Evolutionary conservation across 768 basidiomycete genomes (phyloP).

Genomic region (Agaricus subrufescens): DNA sequence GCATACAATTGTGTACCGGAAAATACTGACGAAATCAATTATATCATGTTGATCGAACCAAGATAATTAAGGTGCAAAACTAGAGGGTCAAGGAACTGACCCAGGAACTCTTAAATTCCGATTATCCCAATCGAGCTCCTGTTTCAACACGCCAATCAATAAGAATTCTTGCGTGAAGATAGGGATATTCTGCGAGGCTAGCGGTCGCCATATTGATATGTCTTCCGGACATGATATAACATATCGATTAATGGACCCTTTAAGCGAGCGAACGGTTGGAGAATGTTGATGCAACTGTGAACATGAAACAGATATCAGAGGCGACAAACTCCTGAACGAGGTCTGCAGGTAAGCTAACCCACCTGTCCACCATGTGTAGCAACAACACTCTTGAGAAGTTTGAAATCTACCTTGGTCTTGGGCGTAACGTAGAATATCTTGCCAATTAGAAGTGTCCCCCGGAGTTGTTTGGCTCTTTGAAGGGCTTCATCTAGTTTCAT

Average conservation of each 20-base stretch:
- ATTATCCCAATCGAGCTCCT: conserved; percentile 63
- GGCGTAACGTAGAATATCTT: conserved; percentile 75
- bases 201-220: conserved; percentile 58
- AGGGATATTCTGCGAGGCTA: conserved; percentile 40
- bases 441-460: conserved; percentile 55
- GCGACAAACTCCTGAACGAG: not conserved
- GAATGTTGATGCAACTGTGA: conserved; percentile 38
- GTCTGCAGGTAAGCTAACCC: conserved; percentile 13
- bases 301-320: not conserved
- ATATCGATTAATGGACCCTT: conserved; percentile 44
- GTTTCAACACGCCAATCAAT: conserved; percentile 57
- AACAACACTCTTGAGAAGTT: conserved; percentile 66
- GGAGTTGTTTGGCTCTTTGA: conserved; percentile 44
- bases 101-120: conserved; percentile 25
- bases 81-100: not conserved
- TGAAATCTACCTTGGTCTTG: conserved; percentile 52
- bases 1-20: too few species aligned
- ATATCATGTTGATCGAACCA: too few species aligned
- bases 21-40: too few species aligned
- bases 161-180: conserved; percentile 73
- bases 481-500: conserved; percentile 64
- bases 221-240: conserved; percentile 69
- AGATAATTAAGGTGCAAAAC: too few species aligned
- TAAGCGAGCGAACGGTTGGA: conserved; percentile 54
- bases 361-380: conserved; percentile 71